Evolutionary conservation across 768 basidiomycete genomes (phyloP).

Genomic region (Boletales sp.): DNA sequence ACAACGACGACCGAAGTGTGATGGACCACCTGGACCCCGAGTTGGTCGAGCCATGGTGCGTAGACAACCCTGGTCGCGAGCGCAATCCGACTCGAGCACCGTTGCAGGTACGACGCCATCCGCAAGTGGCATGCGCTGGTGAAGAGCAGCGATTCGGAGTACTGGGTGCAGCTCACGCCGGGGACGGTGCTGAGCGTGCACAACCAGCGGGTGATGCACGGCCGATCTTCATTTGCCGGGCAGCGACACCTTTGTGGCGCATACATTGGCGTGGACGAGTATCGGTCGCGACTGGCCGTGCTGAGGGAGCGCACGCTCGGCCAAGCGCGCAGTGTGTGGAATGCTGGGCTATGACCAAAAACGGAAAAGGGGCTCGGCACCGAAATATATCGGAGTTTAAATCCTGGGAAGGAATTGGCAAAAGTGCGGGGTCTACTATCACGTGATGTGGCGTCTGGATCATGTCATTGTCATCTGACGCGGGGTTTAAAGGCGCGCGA

Average conservation of each 20-base stretch:
- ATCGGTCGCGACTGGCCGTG: constrained; percentile 70
- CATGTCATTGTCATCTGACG: constrained; percentile 9
- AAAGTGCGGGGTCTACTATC: constrained; percentile 16
- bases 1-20: constrained; percentile 89
- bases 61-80: background rate
- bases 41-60: constrained; percentile 71
- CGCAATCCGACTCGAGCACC: background rate
- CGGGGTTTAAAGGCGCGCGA: constrained; percentile 13
- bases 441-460: constrained; percentile 15
- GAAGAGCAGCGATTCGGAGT: constrained; percentile 79
- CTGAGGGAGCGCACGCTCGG: constrained; percentile 49
- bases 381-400: constrained; percentile 15
- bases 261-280: constrained; percentile 91
- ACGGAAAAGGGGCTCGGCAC: constrained; percentile 14
- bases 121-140: constrained; percentile 72
- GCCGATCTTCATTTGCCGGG: constrained; percentile 87
- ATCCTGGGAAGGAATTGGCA: constrained; percentile 17
- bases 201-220: constrained; percentile 92
- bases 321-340: constrained; percentile 57
- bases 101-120: constrained; percentile 72
- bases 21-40: constrained; percentile 57
- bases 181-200: constrained; percentile 92
- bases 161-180: constrained; percentile 85
- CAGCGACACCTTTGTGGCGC: constrained; percentile 93
- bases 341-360: constrained; percentile 42